Conservation (phyloP, 2,329 filamentous ascomycete species). For the Helicocarpus griseus region DNA sequence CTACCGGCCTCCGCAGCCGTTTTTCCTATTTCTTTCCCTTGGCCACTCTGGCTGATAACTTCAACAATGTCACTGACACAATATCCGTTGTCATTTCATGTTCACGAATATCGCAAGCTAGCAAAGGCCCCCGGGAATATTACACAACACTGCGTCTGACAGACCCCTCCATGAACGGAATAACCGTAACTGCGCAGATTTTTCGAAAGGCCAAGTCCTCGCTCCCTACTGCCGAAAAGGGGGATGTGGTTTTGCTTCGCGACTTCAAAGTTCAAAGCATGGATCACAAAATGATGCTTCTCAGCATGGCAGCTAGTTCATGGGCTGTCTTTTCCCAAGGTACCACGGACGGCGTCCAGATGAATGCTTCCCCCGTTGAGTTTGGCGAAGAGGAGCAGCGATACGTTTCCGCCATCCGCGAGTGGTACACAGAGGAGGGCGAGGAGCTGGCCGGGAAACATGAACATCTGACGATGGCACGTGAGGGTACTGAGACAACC, state of each 20-base stretch:
- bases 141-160: constrained; percentile 33
- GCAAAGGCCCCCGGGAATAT: constrained; percentile 31
- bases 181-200: constrained; percentile 31
- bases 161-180: constrained; percentile 34
- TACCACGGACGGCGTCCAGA: constrained; percentile 18
- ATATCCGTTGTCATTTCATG: constrained; percentile 31
- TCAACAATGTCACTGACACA: constrained; percentile 30
- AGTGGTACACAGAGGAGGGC: constrained; percentile 34
- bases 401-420: constrained; percentile 25
- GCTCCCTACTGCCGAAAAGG: constrained; percentile 29
- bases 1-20: constrained; percentile 30
- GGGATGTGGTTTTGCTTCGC: constrained; percentile 36
- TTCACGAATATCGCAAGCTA: constrained; percentile 24
- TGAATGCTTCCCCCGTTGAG: constrained; percentile 32
- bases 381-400: constrained; percentile 27
- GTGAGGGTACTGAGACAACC: constrained; percentile 13
- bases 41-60: constrained; percentile 33
- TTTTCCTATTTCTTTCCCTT: constrained; percentile 36
- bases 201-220: constrained; percentile 30
- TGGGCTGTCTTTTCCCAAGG: constrained; percentile 36
- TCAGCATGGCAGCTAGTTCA: constrained; percentile 33
- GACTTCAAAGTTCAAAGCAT: constrained; percentile 37
- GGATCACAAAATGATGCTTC: constrained; percentile 30
- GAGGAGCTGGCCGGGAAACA: constrained; percentile 26
- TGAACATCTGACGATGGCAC: constrained; percentile 11